These are phyloP conservation scores for Nematodospora valgi DNA, from an alignment of 805 yeast species.

Conservation along the genomic window DNA sequence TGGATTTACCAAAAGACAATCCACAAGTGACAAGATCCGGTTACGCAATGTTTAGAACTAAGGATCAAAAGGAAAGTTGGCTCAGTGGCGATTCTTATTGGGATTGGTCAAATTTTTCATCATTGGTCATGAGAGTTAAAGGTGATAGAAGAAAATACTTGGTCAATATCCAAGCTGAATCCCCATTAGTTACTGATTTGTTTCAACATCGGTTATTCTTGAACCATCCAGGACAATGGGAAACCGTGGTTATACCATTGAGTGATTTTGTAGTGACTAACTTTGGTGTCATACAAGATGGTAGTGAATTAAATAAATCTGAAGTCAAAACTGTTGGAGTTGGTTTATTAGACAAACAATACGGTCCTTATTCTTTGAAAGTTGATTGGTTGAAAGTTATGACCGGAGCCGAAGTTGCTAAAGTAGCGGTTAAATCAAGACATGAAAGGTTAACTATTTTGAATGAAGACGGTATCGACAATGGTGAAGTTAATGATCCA, in stretches of 20 bases:
- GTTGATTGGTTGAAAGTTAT: constrained; percentile 72
- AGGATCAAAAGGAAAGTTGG: constrained; percentile 54
- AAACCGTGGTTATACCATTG: constrained; percentile 73
- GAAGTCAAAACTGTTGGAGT: constrained; percentile 72
- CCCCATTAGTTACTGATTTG: constrained; percentile 72
- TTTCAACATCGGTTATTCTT: constrained; percentile 79
- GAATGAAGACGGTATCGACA: no score
- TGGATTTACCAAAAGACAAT: constrained; percentile 60
- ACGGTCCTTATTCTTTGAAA: constrained; percentile 69
- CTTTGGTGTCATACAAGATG: constrained; percentile 61
- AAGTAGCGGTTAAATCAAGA: constrained; percentile 34
- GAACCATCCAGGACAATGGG: constrained; percentile 75
- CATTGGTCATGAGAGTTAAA: constrained; percentile 65
- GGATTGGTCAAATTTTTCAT: constrained; percentile 67
- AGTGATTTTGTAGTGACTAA: constrained; percentile 80
- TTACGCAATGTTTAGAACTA: constrained; percentile 81
- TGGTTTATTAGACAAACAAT: constrained; percentile 73
- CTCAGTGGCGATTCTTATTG: constrained; percentile 49
- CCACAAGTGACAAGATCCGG: constrained; percentile 69
- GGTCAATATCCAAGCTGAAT: constrained; percentile 78
- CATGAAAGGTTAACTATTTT: constrained; percentile 1
- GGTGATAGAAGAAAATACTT: constrained; percentile 73
- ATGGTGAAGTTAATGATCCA: constrained; percentile 1
- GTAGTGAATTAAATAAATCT: constrained; percentile 55
- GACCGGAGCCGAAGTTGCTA: constrained; percentile 50